Conservation (phyloP, 108 stramenopile genomes). For the Nannochloropsis gaditana region DNA sequence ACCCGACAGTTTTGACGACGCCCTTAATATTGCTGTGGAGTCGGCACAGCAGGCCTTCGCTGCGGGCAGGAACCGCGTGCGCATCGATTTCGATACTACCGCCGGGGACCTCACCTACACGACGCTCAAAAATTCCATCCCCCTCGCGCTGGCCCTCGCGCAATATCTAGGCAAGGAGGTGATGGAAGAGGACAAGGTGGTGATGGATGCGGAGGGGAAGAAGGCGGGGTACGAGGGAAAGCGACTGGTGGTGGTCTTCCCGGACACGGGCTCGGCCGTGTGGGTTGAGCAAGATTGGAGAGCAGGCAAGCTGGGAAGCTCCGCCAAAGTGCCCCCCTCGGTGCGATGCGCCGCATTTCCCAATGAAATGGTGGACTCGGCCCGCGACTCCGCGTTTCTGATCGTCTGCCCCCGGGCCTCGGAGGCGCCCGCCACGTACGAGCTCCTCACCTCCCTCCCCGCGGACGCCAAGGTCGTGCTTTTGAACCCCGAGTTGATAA, state of each 20-base stretch:
- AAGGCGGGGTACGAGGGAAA: slow-evolving; percentile 36
- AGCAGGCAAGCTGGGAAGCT: slow-evolving; percentile 35
- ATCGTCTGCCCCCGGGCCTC: slow-evolving; percentile 75
- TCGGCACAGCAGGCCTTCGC: neutral
- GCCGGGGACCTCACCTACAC: slow-evolving; percentile 86
- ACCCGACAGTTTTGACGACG: slow-evolving; percentile 13
- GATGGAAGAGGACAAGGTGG: slow-evolving; percentile 38
- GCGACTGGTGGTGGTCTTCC: slow-evolving; percentile 67
- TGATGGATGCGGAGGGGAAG: slow-evolving; percentile 39
- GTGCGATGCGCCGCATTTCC: slow-evolving; percentile 59
- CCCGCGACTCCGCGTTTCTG: slow-evolving; percentile 58
- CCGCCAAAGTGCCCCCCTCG: slow-evolving; percentile 61
- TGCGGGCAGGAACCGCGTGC: slow-evolving; percentile 21
- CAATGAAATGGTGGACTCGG: slow-evolving; percentile 43
- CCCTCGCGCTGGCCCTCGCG: slow-evolving; percentile 77
- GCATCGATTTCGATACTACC: slow-evolving; percentile 78
- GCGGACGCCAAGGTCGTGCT: slow-evolving; percentile 57
- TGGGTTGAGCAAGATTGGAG: slow-evolving; percentile 77
- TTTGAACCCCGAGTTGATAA: slow-evolving; percentile 81
- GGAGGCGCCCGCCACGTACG: slow-evolving; percentile 62
- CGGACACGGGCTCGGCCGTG: slow-evolving; percentile 85
- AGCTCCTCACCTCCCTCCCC: neutral
- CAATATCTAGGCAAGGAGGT: slow-evolving; percentile 58
- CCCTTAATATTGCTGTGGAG: neutral
- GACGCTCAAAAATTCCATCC: slow-evolving; percentile 67